Evolutionary conservation across 768 basidiomycete species (phyloP), one percentile per base, ranked within the genome.

Genomic region (Saitozyma podzolica): DNA sequence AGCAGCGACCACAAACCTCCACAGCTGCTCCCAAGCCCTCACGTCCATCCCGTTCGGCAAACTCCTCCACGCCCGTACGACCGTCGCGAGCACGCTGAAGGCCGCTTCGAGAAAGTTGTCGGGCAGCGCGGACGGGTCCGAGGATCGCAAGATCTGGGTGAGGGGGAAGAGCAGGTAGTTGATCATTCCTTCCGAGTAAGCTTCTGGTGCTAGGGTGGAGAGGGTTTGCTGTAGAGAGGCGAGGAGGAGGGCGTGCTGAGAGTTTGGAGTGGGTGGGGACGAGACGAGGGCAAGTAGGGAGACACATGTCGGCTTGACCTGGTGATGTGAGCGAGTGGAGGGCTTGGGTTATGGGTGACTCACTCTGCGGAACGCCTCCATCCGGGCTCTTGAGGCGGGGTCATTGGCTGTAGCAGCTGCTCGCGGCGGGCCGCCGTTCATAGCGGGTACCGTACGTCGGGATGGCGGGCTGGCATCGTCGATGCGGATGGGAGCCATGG

Each of bases 151-250:
- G 54, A 96, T 86, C 39, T 87, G 85, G 2, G 92, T 92, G 47
- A 97, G 78, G 3, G 95, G 95, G 69, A 92, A 89, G 80, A 94
- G 90, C 39, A 87, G 82, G 77, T 97, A 98, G 50, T 89, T 87
- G 50, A 91, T 85, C 53, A 92, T 83, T 14, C 85, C 84, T 0
- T 85, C 74, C 0, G 84, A 82, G 42, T 91, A 83, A 5, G 76
- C 56, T 8, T 81, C 78, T 11, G 80, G 66, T 9, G 83, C 78
- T 29, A 85, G 70, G 7, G 82, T 80, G n/a, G 75, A 76, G 49
- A 92, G 81, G 8, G 80, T 77, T 8, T 75, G 71, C 58, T 84
- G 76, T 39, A 92, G 83, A 20, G 84, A 80, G 16, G 82, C 79
- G 50, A 96, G 83, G 6, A 88, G 83, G 8, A 84, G 19, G 83